A percentile compares a stretch with the other conserved stretches of the same genome.
These are phyloP conservation scores for Cyclotella distinguenda DNA, from an alignment of 108 stramenopile genomes.

Conservation along the genomic window DNA sequence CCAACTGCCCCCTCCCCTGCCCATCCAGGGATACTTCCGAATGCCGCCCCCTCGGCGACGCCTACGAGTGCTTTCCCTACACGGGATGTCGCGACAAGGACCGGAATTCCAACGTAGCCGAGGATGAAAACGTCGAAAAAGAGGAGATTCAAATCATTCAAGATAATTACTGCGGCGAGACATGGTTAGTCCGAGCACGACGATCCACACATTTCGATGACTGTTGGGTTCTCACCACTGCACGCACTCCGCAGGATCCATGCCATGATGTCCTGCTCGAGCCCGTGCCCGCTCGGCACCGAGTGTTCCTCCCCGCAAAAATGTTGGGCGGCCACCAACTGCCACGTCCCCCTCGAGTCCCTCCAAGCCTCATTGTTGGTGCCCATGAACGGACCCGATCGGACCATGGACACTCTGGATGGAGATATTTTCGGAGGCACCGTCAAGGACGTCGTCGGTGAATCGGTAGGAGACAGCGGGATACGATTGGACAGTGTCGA, in stretches of 20 bases:
- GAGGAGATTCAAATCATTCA: background rate
- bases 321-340: constrained; percentile 26
- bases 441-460: constrained; percentile 8
- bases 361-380: constrained; percentile 9
- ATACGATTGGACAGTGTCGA: constrained; percentile 10
- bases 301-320: constrained; percentile 9
- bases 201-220: no score
- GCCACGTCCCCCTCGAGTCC: constrained; percentile 4
- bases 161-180: constrained; percentile 9
- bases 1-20: background rate
- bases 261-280: constrained; percentile 18
- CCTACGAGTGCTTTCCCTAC: constrained; percentile 3
- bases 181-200: background rate
- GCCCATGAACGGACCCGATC: constrained; percentile 14
- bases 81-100: constrained; percentile 9
- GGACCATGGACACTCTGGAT: constrained; percentile 7
- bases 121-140: background rate
- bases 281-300: background rate
- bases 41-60: constrained; percentile 1
- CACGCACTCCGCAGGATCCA: constrained; percentile 3
- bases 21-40: background rate
- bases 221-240: background rate
- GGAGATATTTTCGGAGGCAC: constrained; percentile 6
- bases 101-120: background rate
- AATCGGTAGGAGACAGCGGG: constrained; percentile 1